A percentile compares a stretch with the other conserved stretches of the same genome.
phyloP scores from a whole-genome alignment of 139 green algal genomes.

The Chlamydomonas sp. region DNA sequence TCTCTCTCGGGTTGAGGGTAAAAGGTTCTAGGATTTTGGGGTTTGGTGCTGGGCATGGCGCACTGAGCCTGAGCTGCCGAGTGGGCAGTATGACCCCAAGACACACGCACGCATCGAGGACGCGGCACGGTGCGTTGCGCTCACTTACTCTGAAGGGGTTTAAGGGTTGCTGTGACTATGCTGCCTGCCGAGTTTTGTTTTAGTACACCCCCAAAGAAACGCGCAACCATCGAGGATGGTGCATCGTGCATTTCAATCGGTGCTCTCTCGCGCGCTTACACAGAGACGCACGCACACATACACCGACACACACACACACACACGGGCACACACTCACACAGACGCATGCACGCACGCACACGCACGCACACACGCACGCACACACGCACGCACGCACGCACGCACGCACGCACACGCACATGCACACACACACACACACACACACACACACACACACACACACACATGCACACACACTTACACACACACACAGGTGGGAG shows the following conservation, averaged over 20 bases:
- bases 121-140: too few relatives aligned
- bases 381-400: not conserved
- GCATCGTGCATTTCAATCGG: too few relatives aligned
- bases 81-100: too few relatives aligned
- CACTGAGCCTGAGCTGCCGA: too few relatives aligned
- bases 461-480: constrained; percentile 1
- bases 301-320: constrained; percentile 5
- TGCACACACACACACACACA: constrained; percentile 13
- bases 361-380: not conserved
- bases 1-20: too few relatives aligned
- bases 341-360: not conserved
- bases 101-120: too few relatives aligned
- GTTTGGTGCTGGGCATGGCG: too few relatives aligned
- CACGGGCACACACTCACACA: constrained; percentile 3
- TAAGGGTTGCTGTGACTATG: too few relatives aligned
- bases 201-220: constrained; percentile 54
- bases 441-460: not conserved
- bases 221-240: constrained; percentile 42
- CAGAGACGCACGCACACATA: constrained; percentile 26
- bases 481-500: not conserved
- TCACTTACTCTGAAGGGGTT: too few relatives aligned
- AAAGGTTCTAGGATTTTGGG: too few relatives aligned
- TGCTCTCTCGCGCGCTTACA: constrained; percentile 63
- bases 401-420: not conserved
- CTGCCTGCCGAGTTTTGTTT: constrained; percentile 69